Base-by-base conservation (phyloP, 1,284 basidiomycete species). In the Testicularia cyperi region DNA sequence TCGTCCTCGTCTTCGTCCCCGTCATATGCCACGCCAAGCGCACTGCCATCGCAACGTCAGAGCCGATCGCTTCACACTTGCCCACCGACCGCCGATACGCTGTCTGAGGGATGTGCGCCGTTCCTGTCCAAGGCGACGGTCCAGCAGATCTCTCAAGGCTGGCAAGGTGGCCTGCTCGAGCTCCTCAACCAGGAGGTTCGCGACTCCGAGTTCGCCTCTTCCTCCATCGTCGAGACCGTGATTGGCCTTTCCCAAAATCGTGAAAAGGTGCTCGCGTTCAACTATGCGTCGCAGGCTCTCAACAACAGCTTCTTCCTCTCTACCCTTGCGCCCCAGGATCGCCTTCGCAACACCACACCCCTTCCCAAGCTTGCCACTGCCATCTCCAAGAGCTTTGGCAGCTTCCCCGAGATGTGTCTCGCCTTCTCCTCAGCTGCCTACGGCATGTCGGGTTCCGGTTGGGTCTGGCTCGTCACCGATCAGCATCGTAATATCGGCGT, bases 221-320 rank as follows among this genome's bases (percentile, higher is more conserved):
- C 81, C 63, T 82, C 80, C 32, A 82, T 92, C 27, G 82, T 83
- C 0, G 85, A 95, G 66, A 87, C 88, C 14, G 83, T 92, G 27
- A 83, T 90, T 26, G 81, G 82, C 38, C 83, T 88, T 5, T 84
- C 90, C 1, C 75, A 79, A 23, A 81, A 85, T 41, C 83, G 83
- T 29, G 80, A 82, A 26, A 80, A 84, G 53, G 82, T 85, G 4
- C 79, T 92, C 35, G 85, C 85, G 26, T 97, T 92, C 80, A 95
- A 90, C 79, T 91, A 92, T 72, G 91, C 92, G 3, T 88, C 87
- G 56, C 83, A 90, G 40, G 90, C 94, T 10, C 80, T 96, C 58
- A 98, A 98, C 80, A 97, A 96, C 78, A 86, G 85, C 70, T 98
- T 91, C 82, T 98, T 97, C 82, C 82, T 98, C 21, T 83, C 88